Base-by-base conservation (phyloP, 2,329 filamentous ascomycete genomes). In the Ophiostoma pallidulum region DNA sequence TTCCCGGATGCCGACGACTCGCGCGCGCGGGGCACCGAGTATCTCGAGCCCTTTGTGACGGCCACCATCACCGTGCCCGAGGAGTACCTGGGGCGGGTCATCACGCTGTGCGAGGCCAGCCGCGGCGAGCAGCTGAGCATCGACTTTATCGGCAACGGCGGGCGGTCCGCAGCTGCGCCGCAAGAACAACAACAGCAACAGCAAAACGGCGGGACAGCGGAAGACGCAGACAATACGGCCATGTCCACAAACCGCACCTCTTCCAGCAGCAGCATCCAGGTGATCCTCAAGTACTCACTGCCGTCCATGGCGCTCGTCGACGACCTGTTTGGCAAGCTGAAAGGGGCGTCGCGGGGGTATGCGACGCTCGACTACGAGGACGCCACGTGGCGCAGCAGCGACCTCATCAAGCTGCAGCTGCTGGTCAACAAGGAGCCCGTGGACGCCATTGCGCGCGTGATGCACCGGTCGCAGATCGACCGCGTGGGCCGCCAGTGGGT, bases 331-430 rank as follows among this genome's bases (percentile, higher is more conserved):
- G 92, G 92, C 45, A 96, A 94, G 65, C 73, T 98, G 45, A 98
- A 98, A 64, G 87, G 89, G 32, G 77, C 80, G 0, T 96, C 90
- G 46, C 71, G 67, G 63, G 92, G 92, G 10, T 98, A 98, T 58
- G 92, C 92, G 0, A 92, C 86, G 31, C 76, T 98, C 5, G 92
- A 98, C 64, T 98, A 98, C 62, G 92, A 98, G 67, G 92, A 98
- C 58, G 84, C 89, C 0, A 91, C 86, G 0, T 98, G 89, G 78
- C 80, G 84, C 19, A 69, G 77, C 51, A 87, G 84, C 59, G 80
- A 81, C 52, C 80, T 98, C 35, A 80, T 87, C 52, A 97, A 96
- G 66, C 74, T 98, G 31, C 89, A 96, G 63, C 72, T 98, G 3
- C 76, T 97, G 8, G 91, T 98, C 53, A 98, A 98, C 66, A 94